Evolutionary conservation across 1,284 basidiomycete genomes (phyloP), one percentile per base, ranked within the genome.

Genomic region (Ustilago trichophora): DNA sequence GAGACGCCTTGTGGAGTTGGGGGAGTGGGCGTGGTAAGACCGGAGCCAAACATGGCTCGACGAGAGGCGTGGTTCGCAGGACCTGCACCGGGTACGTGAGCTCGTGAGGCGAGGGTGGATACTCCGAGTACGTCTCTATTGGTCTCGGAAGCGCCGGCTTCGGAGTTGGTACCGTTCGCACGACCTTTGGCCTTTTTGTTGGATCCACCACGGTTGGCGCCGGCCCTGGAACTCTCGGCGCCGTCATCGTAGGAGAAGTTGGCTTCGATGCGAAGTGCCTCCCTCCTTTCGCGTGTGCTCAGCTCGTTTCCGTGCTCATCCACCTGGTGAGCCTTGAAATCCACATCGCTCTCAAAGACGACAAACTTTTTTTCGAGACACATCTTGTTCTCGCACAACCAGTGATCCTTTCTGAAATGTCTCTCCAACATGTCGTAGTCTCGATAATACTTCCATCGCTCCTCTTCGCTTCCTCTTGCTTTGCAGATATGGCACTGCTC

Each of bases 401-500:
- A 87, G 82, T 98, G 95, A 24, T 82, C 82, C 31, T 82, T 72
- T 48, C 83, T 83, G 72, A 78, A 82, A 60, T 81, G 79, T 27
- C 47, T 48, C 49, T 79, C 84, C 79, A 77, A 80, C 70, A 71
- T 71, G 42, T 47, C 44, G 52, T 76, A 80, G 55, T 78, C 70
- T 2, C 52, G 18, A 47, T 72, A 80, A 47, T 78, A 80, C 27
- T 65, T 69, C 68, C 68, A 78, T 21, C 76, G 47, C 42, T 77
- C 78, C 13, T 73, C 73, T 27, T 75, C 77, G 40, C 45, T 57
- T 9, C 76, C 71, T 6, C 53, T 36, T 0, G 67, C 60, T 49
- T 80, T 78, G 83, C 96, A 98, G 25, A 98, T 84, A 76, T 96
- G 96, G 81, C 96, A 98, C 78, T 98, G 94, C 81, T 98, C 95